Conservation (phyloP, 2,329 filamentous ascomycete species). For the Trichoderma sp. region DNA sequence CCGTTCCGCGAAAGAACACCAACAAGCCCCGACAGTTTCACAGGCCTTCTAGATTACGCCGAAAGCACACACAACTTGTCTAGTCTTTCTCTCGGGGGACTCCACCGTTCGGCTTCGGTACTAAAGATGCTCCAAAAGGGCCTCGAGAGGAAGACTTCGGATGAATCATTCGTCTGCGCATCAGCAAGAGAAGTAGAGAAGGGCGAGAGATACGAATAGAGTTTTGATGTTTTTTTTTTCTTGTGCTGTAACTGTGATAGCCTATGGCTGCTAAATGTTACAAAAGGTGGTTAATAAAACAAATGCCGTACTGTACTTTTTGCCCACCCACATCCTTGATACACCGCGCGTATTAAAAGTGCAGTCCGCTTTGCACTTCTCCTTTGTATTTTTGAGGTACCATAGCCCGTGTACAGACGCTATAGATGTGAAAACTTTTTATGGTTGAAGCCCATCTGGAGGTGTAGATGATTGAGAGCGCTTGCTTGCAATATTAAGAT, state of each 20-base stretch:
- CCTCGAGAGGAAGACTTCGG: constrained; percentile 15
- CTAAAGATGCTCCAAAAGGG: constrained; percentile 4
- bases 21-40: neutral
- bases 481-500: constrained; percentile 17
- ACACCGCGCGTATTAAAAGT: neutral
- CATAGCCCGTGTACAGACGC: neutral
- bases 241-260: neutral
- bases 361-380: neutral
- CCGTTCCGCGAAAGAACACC: neutral
- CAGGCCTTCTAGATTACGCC: neutral
- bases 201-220: neutral
- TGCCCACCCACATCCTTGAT: neutral
- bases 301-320: constrained; percentile 2
- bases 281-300: neutral
- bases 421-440: constrained; percentile 1
- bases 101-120: neutral
- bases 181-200: constrained; percentile 22
- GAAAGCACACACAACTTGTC: neutral
- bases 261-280: constrained; percentile 6
- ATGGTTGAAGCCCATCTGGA: neutral
- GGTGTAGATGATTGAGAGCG: constrained; percentile 7
- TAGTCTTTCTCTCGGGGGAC: neutral
- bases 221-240: constrained; percentile 13
- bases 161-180: constrained; percentile 25
- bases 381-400: neutral